phyloP scores from a whole-genome alignment of 768 basidiomycete genomes.

The Lactarius sp. region DNA sequence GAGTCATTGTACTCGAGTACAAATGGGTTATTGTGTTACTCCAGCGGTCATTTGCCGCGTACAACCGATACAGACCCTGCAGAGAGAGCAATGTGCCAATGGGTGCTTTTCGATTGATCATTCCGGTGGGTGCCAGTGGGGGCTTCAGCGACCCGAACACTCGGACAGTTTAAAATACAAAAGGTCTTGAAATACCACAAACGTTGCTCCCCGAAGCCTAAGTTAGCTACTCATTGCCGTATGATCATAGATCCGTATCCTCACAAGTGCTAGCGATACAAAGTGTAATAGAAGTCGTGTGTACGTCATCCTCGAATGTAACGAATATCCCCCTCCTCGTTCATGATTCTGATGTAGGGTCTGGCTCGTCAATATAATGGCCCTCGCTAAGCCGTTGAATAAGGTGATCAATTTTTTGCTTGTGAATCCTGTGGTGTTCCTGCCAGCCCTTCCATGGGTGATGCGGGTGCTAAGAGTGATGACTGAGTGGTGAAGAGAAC shows the following conservation, averaged over 20 bases:
- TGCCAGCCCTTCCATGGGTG: conserved; percentile 97
- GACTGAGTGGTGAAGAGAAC: not conserved
- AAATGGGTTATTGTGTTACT: no score
- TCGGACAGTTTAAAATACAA: not conserved
- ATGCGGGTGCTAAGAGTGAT: conserved; percentile 58
- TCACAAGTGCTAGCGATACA: conserved; percentile 22
- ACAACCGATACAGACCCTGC: not conserved
- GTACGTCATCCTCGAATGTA: not conserved
- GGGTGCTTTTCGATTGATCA: not conserved
- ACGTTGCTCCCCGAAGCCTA: not conserved
- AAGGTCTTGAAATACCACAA: not conserved
- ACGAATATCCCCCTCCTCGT: not conserved
- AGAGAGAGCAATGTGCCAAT: no score
- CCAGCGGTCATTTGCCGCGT: not conserved
- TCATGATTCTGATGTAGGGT: conserved; percentile 20
- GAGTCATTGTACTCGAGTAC: not conserved
- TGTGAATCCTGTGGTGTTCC: conserved; percentile 86
- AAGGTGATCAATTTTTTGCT: conserved; percentile 78
- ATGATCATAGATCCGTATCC: conserved; percentile 1
- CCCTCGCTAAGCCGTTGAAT: conserved; percentile 57
- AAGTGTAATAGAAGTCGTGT: conserved; percentile 9
- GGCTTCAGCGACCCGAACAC: not conserved
- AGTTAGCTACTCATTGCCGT: not conserved
- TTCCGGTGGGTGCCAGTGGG: not conserved
- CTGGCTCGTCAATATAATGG: conserved; percentile 42